Conservation (phyloP, 306 rosid species). For the Echinosophora koreensis region DNA sequence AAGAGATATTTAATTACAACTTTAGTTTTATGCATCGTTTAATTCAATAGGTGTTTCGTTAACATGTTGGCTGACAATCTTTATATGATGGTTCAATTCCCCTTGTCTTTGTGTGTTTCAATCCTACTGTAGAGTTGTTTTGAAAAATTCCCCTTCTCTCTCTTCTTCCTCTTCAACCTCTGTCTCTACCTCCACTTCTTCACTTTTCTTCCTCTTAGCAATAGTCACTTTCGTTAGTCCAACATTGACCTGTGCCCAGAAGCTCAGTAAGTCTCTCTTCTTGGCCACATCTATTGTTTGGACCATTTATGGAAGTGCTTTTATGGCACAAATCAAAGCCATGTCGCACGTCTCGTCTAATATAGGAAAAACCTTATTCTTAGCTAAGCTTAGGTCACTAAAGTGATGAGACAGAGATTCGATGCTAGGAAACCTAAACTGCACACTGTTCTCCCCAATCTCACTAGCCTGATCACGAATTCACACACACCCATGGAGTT, state of each 20-base stretch:
- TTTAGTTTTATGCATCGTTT: background rate
- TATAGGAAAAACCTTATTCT: conserved; percentile 62
- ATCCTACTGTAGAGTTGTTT: no score
- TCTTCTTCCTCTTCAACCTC: no score
- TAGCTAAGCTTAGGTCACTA: conserved; percentile 43
- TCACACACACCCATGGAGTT: background rate
- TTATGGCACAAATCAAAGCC: conserved; percentile 58
- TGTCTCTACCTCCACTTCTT: conserved; percentile 31
- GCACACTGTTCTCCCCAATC: conserved; percentile 49
- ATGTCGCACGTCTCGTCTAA: conserved; percentile 68
- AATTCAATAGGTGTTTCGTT: no score
- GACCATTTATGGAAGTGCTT: conserved; percentile 63
- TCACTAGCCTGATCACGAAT: conserved; percentile 67
- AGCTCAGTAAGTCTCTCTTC: conserved; percentile 60
- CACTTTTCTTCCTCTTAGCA: conserved; percentile 43
- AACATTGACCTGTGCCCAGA: conserved; percentile 59
- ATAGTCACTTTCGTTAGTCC: background rate
- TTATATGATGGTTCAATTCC: no score
- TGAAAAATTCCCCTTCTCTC: no score
- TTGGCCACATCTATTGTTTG: conserved; percentile 54
- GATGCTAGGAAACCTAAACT: conserved; percentile 73
- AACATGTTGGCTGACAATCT: no score
- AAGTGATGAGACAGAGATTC: conserved; percentile 68
- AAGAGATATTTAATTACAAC: conserved; percentile 37
- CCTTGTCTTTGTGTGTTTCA: no score